Percentiles rank a stretch among this genome's conserved stretches.
Conservation (phyloP, 192 early-diverging fungal genomes). For the Coemansia sp. region DNA sequence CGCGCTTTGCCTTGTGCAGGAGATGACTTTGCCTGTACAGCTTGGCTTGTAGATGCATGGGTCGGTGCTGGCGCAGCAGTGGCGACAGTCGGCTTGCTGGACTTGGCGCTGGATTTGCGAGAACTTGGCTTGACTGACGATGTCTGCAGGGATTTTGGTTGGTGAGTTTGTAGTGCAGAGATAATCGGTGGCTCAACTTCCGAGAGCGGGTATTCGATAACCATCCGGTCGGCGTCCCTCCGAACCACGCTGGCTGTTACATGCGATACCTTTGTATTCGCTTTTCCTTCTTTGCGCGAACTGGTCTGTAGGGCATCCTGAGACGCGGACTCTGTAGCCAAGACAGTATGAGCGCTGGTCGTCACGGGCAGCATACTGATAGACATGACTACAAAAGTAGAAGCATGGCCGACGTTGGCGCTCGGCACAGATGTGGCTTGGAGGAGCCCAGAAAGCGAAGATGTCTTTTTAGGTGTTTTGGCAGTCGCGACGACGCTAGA, state of each 20-base stretch:
- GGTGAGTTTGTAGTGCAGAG: background rate
- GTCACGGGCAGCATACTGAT: background rate
- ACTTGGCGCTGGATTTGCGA: background rate
- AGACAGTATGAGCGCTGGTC: background rate
- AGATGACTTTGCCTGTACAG: background rate
- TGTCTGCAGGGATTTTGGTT: conserved; percentile 4
- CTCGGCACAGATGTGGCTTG: background rate
- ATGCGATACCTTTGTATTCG: background rate
- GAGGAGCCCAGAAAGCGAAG: background rate
- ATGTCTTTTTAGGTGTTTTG: background rate
- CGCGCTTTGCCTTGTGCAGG: background rate
- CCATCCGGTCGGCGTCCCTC: conserved; percentile 1
- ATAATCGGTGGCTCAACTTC: background rate
- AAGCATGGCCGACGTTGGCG: background rate
- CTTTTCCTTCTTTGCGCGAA: background rate
- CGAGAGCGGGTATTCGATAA: conserved; percentile 20
- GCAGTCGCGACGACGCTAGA: background rate
- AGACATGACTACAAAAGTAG: background rate
- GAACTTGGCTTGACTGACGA: background rate
- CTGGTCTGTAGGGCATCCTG: background rate
- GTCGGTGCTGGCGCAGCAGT: background rate
- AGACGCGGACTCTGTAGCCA: background rate
- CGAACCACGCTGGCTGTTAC: background rate
- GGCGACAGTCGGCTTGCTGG: background rate
- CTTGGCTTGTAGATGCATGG: background rate